Evolutionary conservation across 2,329 filamentous ascomycete genomes (phyloP).

Genomic region (Huntiella moniliformis): DNA sequence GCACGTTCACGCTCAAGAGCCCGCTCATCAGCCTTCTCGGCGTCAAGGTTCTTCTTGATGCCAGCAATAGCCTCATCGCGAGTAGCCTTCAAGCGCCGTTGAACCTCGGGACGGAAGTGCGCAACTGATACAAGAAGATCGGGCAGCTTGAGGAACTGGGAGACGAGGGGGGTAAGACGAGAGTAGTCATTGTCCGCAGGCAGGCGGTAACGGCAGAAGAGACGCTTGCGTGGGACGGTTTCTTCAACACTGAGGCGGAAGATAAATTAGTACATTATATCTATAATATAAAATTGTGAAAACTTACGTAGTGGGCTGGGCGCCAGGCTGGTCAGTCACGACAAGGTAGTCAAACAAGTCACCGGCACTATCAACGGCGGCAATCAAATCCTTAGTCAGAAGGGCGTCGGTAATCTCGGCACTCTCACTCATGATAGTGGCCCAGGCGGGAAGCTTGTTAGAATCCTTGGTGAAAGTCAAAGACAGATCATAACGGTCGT

Average conservation of each 20-base stretch:
- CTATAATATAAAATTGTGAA: neutral
- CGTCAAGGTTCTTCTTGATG: conserved; percentile 63
- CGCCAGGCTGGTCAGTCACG: conserved; percentile 71
- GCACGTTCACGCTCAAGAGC: conserved; percentile 51
- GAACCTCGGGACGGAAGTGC: conserved; percentile 79
- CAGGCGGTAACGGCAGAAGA: conserved; percentile 60
- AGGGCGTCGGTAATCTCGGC: conserved; percentile 81
- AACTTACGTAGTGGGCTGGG: conserved; percentile 67
- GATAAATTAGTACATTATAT: conserved; percentile 2
- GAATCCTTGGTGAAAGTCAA: conserved; percentile 88
- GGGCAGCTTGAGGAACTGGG: conserved; percentile 65
- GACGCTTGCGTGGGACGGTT: conserved; percentile 64
- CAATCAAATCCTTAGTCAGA: conserved; percentile 71
- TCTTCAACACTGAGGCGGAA: conserved; percentile 50
- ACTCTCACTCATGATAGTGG: conserved; percentile 90
- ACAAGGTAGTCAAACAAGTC: conserved; percentile 70
- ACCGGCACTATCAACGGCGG: conserved; percentile 60
- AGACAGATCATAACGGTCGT: conserved; percentile 86
- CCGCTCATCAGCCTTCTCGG: conserved; percentile 63
- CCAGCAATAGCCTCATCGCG: conserved; percentile 67
- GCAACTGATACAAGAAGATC: conserved; percentile 59
- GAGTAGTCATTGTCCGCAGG: conserved; percentile 45
- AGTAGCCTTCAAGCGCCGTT: conserved; percentile 61
- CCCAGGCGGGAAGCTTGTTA: conserved; percentile 72
- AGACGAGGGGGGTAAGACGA: conserved; percentile 54